Evolutionary conservation across 2,329 filamentous ascomycete genomes (phyloP), one percentile per base, ranked within the genome.

Genomic region (Pyrenophora seminiperda): DNA sequence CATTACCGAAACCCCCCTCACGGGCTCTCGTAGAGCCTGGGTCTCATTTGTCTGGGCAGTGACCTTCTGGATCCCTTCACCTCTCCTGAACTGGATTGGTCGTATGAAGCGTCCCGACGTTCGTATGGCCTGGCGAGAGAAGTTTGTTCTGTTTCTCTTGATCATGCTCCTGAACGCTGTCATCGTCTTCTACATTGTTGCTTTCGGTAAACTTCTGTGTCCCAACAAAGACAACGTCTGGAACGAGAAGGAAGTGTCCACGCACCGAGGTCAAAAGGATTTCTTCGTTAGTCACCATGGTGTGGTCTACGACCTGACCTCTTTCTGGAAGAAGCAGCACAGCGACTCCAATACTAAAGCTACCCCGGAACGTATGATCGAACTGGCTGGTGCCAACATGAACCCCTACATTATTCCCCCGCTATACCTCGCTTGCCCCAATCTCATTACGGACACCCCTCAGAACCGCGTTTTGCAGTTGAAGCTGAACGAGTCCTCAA

Each of bases 21-120:
- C 85, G 0, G 68, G 75, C 2, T 78, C 80, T 37, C 85, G 94
- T 58, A 87, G 89, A 32, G 66, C 85, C 2, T 99, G 94, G 94
- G 85, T 96, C 18, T 82, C 75, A 1, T 73, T 94, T 32, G 90
- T 94, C 3, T 97, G 92, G 91, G 82, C 83, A 1, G 60, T 95
- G 40, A 99, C 94, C 0, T 97, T 91, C 71, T 97, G 90, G 89
- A 94, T 97, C 59, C 94, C 94, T 0, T 97, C 93, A 0, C 89
- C 90, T 39, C 59, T 89, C 2, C 84, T 99, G 13, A 83, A 83
- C n/a, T 87, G 81, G 52, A 67, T 97, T 50, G 94, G 94, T 24
- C 89, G 93, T 17, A 99, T 99, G 94, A 95, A 96, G 76, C 87
- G 94, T 47, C 94, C 92, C 1, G 94, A 99, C 75, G 91, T 99